Percentiles rank a stretch among this genome's conserved stretches.
phyloP scores from a whole-genome alignment of 495 filamentous ascomycete species.

The Trypethelium eluteriae region DNA sequence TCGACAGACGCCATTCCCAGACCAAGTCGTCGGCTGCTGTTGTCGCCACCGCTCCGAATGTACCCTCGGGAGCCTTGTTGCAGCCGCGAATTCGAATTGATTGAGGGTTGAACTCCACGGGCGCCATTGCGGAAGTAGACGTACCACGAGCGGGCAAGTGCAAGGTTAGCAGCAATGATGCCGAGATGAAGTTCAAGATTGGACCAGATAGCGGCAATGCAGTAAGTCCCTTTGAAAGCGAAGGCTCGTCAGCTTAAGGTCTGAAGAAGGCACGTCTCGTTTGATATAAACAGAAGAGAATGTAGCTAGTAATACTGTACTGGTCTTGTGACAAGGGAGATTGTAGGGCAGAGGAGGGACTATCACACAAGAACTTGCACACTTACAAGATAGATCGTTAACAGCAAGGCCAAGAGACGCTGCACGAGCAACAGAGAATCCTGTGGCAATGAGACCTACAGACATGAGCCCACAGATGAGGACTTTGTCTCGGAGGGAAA shows the following conservation, averaged over 20 bases:
- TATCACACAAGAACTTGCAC: conserved; percentile 15
- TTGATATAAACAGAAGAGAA: background rate
- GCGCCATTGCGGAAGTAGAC: conserved; percentile 21
- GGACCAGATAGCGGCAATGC: conserved; percentile 29
- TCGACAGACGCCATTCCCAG: background rate
- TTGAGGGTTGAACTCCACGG: background rate
- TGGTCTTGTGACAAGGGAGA: conserved; percentile 15
- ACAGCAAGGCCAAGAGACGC: conserved; percentile 17
- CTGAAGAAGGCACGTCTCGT: no score
- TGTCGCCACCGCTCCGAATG: background rate
- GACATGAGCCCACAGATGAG: conserved; percentile 25
- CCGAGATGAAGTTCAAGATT: conserved; percentile 29
- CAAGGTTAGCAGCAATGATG: conserved; percentile 29
- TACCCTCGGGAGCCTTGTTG: conserved; percentile 3
- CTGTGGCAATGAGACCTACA: conserved; percentile 4
- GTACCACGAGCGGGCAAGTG: conserved; percentile 24
- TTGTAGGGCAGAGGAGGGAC: conserved; percentile 20
- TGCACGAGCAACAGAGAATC: conserved; percentile 6
- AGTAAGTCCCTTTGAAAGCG: conserved; percentile 19
- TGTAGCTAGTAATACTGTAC: background rate
- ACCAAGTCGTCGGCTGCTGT: background rate
- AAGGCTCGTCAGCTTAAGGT: no score
- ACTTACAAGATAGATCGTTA: conserved; percentile 8
- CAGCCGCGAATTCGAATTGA: background rate
- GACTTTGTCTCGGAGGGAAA: conserved; percentile 23